A percentile compares a stretch with the other conserved stretches of the same genome.
Evolutionary conservation across 2,329 filamentous ascomycete genomes (phyloP).

Genomic region (Metarhizium anisopliae): DNA sequence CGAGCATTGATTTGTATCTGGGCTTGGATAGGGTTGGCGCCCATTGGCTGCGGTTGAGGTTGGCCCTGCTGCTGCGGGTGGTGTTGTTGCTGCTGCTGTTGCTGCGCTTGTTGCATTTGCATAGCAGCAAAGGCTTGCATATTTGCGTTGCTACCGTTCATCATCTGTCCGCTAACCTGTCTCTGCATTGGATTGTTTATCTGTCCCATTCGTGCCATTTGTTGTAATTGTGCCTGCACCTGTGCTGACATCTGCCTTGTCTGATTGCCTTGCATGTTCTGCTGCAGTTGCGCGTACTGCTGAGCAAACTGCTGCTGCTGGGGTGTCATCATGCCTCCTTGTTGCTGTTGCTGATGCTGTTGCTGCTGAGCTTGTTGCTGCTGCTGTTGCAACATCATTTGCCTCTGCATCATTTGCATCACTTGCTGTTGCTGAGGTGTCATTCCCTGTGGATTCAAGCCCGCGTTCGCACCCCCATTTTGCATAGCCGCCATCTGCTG

Average conservation of each 20-base stretch:
- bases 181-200: conserved; percentile 30
- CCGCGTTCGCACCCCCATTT: conserved; percentile 24
- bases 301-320: conserved; percentile 33
- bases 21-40: conserved; percentile 17
- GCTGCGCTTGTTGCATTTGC: conserved; percentile 23
- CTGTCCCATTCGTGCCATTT: conserved; percentile 27
- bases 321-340: conserved; percentile 31
- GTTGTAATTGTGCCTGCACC: conserved; percentile 28
- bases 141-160: conserved; percentile 29
- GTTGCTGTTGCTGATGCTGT: conserved; percentile 21
- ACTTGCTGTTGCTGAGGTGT: conserved; percentile 28
- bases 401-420: conserved; percentile 29
- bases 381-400: conserved; percentile 30
- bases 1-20: conserved; percentile 26
- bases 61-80: conserved; percentile 22
- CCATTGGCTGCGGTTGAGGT: conserved; percentile 22
- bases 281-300: conserved; percentile 34
- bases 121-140: conserved; percentile 31
- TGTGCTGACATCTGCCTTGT: conserved; percentile 26
- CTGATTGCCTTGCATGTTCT: conserved; percentile 29
- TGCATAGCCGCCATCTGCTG: conserved; percentile 34
- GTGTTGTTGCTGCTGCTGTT: conserved; percentile 22
- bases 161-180: conserved; percentile 29
- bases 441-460: conserved; percentile 27
- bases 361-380: conserved; percentile 25